Evolutionary conservation across 306 rosid genomes (phyloP).

Genomic region (Casuarina equisetifolia): DNA sequence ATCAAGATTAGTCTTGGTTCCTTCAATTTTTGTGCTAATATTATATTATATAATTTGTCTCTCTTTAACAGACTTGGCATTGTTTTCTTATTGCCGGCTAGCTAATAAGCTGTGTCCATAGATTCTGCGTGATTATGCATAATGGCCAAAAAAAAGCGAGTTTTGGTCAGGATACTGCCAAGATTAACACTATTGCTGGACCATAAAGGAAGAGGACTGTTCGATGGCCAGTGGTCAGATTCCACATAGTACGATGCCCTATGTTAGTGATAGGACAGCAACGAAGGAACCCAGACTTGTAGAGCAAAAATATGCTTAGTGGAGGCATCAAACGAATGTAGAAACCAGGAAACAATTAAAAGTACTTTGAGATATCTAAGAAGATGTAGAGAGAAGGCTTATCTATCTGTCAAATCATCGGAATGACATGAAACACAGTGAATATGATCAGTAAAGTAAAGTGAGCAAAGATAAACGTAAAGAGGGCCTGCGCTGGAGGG

Average conservation of each 20-base stretch:
- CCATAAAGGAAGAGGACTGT: not conserved
- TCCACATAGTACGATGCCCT: not conserved
- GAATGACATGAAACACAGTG: not conserved
- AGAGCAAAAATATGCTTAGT: not conserved
- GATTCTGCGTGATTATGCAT: not conserved
- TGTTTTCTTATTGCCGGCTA: not conserved
- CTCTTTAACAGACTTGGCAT: not conserved
- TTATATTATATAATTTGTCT: too few species aligned
- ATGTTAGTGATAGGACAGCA: not conserved
- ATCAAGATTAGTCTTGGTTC: slow-evolving; percentile 24
- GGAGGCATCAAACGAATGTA: not conserved
- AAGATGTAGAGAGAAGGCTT: not conserved
- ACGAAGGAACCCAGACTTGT: not conserved
- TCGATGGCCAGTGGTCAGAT: not conserved
- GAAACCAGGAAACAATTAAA: not conserved
- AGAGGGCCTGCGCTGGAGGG: not conserved
- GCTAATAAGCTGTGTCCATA: not conserved
- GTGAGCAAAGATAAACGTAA: not conserved
- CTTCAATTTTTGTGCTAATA: not conserved
- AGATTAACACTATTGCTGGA: not conserved
- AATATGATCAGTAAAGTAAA: not conserved
- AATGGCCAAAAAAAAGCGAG: not conserved
- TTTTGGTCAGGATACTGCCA: not conserved
- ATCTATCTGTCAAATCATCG: not conserved
- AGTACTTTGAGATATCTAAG: not conserved